Base-by-base conservation (phyloP, 2,329 filamentous ascomycete genomes). In the Ceratocystis ficicola region DNA sequence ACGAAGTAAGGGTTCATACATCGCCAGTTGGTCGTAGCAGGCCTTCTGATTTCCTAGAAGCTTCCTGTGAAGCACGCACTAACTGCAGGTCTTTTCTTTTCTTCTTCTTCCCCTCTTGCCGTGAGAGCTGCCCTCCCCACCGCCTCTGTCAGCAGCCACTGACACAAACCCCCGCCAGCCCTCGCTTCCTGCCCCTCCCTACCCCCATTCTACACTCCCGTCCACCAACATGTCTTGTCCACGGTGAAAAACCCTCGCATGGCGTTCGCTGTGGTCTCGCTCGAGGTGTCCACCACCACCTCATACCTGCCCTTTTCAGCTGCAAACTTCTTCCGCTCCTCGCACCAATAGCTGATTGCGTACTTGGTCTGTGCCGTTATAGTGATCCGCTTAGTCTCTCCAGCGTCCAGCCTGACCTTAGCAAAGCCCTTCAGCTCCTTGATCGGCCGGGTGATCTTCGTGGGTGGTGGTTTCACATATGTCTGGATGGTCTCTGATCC, bases 341-440 rank as follows among this genome's bases (percentile, higher is more conserved):
- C 87, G 70, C 89, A 86, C 79, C 85, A 90, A 75, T 86, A 90
- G 65, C 83, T 83, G 0, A 83, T 81, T 0, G 83, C 84, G 65
- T 88, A 85, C 75, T 87, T 89, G 71, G 81, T 81, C 68, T 81
- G 72, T 62, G 85, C 74, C 3, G 76, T 75, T 6, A 91, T 77
- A n/a, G 78, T 76, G 1, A 85, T 82, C 5, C 70, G 76, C 75
- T 82, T 80, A 57, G 76, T 79, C 75, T 86, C 79, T 0, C 86
- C 86, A 0, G 83, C 77, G 64, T 80, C 77, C 1, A 91, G 73
- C 66, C 79, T 78, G 0, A 87, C 80, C 75, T 90, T 91, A 62
- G 77, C 73, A 69, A 87, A 87, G 1, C 82, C 84, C 73, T 86
- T 85, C 59, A 87, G 77, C 72, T 88, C 85, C 71, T 87, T 86